phyloP scores from a whole-genome alignment of 331 rosid genomes.

The Pyrus hybrid region DNA sequence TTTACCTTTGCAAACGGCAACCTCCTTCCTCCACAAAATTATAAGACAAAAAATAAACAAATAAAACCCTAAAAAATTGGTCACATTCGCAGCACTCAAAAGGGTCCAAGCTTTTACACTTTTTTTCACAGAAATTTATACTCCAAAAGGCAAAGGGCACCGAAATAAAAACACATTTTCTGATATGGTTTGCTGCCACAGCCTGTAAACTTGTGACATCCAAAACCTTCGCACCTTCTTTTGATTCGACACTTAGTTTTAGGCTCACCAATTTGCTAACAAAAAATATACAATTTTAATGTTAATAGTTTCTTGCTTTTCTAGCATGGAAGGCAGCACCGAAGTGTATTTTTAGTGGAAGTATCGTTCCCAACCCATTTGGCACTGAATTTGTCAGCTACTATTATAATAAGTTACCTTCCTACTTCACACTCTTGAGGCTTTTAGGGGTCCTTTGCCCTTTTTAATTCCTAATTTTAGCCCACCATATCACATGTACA shows the following conservation, averaged over 20 bases:
- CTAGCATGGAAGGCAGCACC: neutral
- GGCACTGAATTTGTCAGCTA: neutral
- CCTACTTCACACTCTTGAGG: neutral
- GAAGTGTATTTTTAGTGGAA: neutral
- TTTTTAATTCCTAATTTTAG: neutral
- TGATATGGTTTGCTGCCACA: neutral
- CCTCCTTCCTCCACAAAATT: neutral
- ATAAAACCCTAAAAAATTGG: neutral
- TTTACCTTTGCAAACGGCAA: neutral
- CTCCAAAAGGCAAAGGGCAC: neutral
- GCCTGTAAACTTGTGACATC: neutral
- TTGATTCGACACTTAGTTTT: neutral
- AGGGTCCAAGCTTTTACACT: neutral
- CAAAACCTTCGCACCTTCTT: neutral
- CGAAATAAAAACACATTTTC: neutral
- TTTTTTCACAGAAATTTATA: slow-evolving; percentile 1
- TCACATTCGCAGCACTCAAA: slow-evolving; percentile 4
- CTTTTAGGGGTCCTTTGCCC: no score
- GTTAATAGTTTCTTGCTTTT: neutral
- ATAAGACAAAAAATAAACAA: neutral
- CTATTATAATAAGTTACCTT: neutral
- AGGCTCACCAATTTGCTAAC: neutral
- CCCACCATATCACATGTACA: neutral
- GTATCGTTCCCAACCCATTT: neutral
- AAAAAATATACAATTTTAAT: neutral